Conservation (phyloP, 2,329 filamentous ascomycete species). For the Mycosphaerella sp. region DNA sequence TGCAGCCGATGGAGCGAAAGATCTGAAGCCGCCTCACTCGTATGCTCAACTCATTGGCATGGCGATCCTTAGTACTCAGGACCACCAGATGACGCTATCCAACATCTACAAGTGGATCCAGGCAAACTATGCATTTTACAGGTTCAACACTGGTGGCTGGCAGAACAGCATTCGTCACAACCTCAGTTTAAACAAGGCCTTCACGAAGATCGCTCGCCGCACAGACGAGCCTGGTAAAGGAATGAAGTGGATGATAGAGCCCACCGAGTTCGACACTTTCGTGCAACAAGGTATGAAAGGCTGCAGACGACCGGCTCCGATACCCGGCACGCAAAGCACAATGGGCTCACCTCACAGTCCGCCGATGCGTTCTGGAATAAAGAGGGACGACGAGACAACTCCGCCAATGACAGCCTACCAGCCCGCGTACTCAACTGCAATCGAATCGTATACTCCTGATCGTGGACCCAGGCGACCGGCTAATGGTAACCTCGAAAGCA, state of each 20-base stretch:
- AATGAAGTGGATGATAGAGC: conserved; percentile 96
- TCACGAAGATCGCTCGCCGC: conserved; percentile 84
- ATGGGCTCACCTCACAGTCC: conserved; percentile 47
- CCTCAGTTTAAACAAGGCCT: conserved; percentile 86
- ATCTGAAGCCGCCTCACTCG: conserved; percentile 92
- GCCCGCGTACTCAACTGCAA: conserved; percentile 43
- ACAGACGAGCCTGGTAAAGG: conserved; percentile 97
- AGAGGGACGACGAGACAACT: conserved; percentile 36
- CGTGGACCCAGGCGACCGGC: conserved; percentile 43
- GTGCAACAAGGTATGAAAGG: conserved; percentile 57
- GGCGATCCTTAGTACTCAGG: conserved; percentile 78
- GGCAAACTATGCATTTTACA: conserved; percentile 86
- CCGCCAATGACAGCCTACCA: conserved; percentile 39
- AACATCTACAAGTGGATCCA: conserved; percentile 95
- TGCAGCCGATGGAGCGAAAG: conserved; percentile 74
- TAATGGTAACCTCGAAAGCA: conserved; percentile 21
- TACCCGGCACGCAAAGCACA: conserved; percentile 34
- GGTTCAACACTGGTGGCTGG: conserved; percentile 81
- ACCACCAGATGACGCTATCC: conserved; percentile 82
- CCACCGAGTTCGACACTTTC: conserved; percentile 81
- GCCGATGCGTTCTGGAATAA: conserved; percentile 48
- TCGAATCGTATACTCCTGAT: conserved; percentile 51
- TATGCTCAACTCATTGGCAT: conserved; percentile 97
- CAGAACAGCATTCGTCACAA: conserved; percentile 99
- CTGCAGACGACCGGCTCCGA: conserved; percentile 36